Evolutionary conservation across 352 stramenopile genomes (phyloP), one percentile per base, ranked within the genome.

Genomic region (Pythium chondricola): DNA sequence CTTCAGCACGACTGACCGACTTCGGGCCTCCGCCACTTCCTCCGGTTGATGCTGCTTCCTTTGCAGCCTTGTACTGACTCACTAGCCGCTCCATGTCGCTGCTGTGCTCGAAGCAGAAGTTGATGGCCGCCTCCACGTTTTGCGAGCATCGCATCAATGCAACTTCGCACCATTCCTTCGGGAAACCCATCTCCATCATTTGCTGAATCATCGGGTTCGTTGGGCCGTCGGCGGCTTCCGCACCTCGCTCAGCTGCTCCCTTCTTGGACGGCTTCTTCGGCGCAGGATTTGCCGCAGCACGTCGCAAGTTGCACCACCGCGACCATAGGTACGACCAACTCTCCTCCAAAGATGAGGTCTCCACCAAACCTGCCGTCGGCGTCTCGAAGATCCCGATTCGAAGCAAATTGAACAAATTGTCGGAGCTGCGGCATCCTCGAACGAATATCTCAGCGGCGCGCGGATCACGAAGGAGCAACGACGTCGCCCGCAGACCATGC

Each of bases 101-200:
- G 36, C 83, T 93, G 61, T 96, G 87, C 55, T 96, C 87, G 46
- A 96, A 96, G 52, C 87, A 96, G 58, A 95, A 95, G 52, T 95
- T 96, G 45, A 96, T 95, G 17, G 87, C 87, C 40, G 81, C 78
- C 58, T 95, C 87, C 21, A 96, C 83, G 51, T 95, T 94, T 24
- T 93, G 83, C 30, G 83, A 83, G 51, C 84, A 95, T 21, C 82
- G 67, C 47, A 78, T 67, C 33, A 96, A 60, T 26, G 87, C 85
- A 22, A 94, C 81, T 50, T 96, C 84, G 58, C 87, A 96, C 87
- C 85, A 96, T 48, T 96, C 85, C 47, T 92, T 91, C 9, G 87
- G 84, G 43, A 96, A 95, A 22, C 87, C 87, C 83, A 96, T 96
- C 44, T 96, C 87, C 85, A 96, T 94, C 86, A 96, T 96, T 58